Evolutionary conservation across 108 stramenopile genomes (phyloP).

Genomic region (Asterionellopsis glacialis): DNA sequence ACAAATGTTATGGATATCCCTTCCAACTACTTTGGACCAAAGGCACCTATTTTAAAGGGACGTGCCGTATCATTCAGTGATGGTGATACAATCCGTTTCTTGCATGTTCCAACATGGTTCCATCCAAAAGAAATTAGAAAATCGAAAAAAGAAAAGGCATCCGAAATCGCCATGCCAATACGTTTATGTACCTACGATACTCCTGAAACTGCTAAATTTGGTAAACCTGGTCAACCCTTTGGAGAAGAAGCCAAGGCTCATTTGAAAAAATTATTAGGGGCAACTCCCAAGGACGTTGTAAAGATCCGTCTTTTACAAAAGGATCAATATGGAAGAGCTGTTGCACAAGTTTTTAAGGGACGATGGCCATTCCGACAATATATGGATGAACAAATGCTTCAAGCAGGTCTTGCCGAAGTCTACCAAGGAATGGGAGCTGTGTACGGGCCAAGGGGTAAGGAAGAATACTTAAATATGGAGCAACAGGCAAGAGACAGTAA

Average conservation of each 20-base stretch:
- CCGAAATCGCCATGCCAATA: conserved; percentile 32
- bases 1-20: conserved; percentile 28
- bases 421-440: conserved; percentile 48
- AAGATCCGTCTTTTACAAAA: conserved; percentile 23
- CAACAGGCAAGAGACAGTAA: conserved; percentile 18
- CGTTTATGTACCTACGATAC: conserved; percentile 54
- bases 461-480: conserved; percentile 28
- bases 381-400: conserved; percentile 36
- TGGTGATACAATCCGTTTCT: conserved; percentile 52
- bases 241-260: conserved; percentile 46
- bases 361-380: conserved; percentile 4
- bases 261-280: conserved; percentile 12
- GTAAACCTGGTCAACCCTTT: conserved; percentile 39
- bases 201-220: conserved; percentile 17
- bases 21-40: conserved; percentile 21
- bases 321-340: conserved; percentile 51
- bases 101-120: conserved; percentile 36
- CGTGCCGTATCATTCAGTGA: conserved; percentile 37
- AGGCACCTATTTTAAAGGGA: conserved; percentile 16
- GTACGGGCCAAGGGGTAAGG: conserved; percentile 41
- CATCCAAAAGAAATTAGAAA: conserved; percentile 16
- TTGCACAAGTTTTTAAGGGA: conserved; percentile 26
- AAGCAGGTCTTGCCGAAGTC: conserved; percentile 44
- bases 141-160: conserved; percentile 20
- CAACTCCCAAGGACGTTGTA: conserved; percentile 2